A percentile compares a stretch with the other conserved stretches of the same genome.
These are phyloP conservation scores for Cryptococcus depauperatus DNA, from an alignment of 1,284 basidiomycete genomes.

Conservation along the genomic window DNA sequence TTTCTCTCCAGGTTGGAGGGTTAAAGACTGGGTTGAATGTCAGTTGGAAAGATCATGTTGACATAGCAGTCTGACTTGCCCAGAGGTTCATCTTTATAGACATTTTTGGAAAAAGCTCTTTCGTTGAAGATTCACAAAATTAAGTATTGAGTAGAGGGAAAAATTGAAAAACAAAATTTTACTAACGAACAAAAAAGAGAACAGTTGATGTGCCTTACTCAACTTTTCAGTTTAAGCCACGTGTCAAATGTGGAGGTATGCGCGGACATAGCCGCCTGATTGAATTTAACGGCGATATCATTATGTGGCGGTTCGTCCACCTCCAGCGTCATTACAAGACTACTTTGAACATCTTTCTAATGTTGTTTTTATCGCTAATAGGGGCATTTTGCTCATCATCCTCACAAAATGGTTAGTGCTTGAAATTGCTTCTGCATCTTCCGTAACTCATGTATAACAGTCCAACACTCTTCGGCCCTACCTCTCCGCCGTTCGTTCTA, in stretches of 20 bases:
- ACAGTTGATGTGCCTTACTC: background rate
- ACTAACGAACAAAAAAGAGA: too few species aligned
- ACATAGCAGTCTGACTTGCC: slow-evolving; percentile 19
- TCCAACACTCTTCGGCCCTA: slow-evolving; percentile 78
- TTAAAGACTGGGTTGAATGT: slow-evolving; percentile 6
- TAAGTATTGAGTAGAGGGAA: too few species aligned
- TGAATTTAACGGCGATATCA: too few species aligned
- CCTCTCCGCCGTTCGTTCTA: slow-evolving; percentile 88
- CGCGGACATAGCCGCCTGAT: background rate
- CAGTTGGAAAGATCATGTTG: background rate
- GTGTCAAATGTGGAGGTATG: background rate
- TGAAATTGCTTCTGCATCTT: slow-evolving; percentile 19
- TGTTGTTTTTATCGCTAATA: too few species aligned
- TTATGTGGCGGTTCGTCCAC: too few species aligned
- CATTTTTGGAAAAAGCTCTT: slow-evolving; percentile 26
- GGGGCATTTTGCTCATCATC: background rate
- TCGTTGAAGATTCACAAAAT: too few species aligned
- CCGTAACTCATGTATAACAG: slow-evolving; percentile 28
- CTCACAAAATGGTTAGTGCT: slow-evolving; percentile 9
- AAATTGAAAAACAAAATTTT: too few species aligned
- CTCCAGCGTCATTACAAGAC: slow-evolving; percentile 1
- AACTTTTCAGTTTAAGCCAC: slow-evolving; percentile 3
- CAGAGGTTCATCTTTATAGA: slow-evolving; percentile 39
- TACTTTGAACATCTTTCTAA: too few species aligned
- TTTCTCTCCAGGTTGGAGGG: slow-evolving; percentile 53